A percentile compares a stretch with the other conserved stretches of the same genome.
These are phyloP conservation scores for Endocalyx cinctus DNA, from an alignment of 2,329 filamentous ascomycete genomes.

Conservation along the genomic window DNA sequence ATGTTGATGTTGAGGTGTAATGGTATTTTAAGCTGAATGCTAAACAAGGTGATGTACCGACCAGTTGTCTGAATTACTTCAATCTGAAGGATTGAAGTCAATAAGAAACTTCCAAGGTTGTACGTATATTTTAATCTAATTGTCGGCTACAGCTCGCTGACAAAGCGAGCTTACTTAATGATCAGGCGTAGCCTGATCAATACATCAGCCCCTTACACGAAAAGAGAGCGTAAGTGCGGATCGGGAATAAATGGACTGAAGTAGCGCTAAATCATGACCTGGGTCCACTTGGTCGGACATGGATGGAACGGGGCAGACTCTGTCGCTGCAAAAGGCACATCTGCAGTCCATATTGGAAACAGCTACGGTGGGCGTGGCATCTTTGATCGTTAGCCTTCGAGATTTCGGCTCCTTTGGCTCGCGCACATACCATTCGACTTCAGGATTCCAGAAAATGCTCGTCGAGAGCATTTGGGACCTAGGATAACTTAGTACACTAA, in stretches of 20 bases:
- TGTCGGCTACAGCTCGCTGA: too few species aligned
- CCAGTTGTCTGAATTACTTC: too few species aligned
- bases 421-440: too few species aligned
- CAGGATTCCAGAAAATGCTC: too few species aligned
- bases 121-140: constrained; percentile 11
- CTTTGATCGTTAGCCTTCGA: constrained; percentile 5
- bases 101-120: too few species aligned
- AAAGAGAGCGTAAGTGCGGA: constrained; percentile 3
- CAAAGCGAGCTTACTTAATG: too few species aligned
- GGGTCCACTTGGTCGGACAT: neutral
- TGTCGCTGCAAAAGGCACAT: constrained; percentile 4
- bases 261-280: neutral
- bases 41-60: too few species aligned
- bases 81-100: constrained; percentile 18
- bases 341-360: constrained; percentile 6
- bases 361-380: constrained; percentile 7
- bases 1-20: too few species aligned
- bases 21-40: too few species aligned
- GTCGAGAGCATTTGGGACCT: too few species aligned
- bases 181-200: constrained; percentile 2
- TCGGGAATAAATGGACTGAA: constrained; percentile 7
- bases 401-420: too few species aligned
- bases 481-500: too few species aligned
- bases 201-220: constrained; percentile 2
- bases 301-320: constrained; percentile 4